Conservation (phyloP, 106 monocot species). For the Hemerocallis citrina region DNA sequence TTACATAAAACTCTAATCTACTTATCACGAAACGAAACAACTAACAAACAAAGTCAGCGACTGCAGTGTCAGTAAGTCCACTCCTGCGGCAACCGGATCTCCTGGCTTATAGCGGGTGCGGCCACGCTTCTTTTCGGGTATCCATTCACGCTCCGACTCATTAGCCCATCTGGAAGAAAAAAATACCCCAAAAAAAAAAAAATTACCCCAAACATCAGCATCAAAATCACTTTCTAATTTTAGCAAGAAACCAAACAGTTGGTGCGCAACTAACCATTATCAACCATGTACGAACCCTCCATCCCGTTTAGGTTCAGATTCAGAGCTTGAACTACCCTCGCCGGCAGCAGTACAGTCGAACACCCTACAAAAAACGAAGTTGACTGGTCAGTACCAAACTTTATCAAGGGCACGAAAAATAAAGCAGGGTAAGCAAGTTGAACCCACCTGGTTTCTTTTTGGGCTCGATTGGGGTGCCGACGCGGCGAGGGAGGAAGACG, state of each 20-base stretch:
- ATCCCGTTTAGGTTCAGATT: constrained; percentile 50
- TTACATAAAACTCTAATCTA: too few relatives aligned
- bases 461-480: constrained; percentile 19
- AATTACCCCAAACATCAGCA: too few relatives aligned
- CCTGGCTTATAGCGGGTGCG: background rate
- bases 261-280: background rate
- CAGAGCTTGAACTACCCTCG: constrained; percentile 57
- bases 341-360: constrained; percentile 60
- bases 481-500: constrained; percentile 54
- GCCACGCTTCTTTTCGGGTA: too few relatives aligned
- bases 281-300: background rate
- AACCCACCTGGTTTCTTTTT: constrained; percentile 40
- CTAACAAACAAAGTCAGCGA: too few relatives aligned
- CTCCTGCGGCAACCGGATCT: background rate
- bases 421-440: too few relatives aligned
- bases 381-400: background rate
- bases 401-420: too few relatives aligned
- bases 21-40: too few relatives aligned
- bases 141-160: too few relatives aligned
- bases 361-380: constrained; percentile 21
- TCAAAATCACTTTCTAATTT: too few relatives aligned
- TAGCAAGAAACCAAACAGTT: too few relatives aligned
- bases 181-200: background rate
- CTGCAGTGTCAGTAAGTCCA: constrained; percentile 4
- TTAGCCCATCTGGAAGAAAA: too few relatives aligned